Evolutionary conservation across 192 early-diverging fungal species (phyloP).

Genomic region (Paraglomus occultum): DNA sequence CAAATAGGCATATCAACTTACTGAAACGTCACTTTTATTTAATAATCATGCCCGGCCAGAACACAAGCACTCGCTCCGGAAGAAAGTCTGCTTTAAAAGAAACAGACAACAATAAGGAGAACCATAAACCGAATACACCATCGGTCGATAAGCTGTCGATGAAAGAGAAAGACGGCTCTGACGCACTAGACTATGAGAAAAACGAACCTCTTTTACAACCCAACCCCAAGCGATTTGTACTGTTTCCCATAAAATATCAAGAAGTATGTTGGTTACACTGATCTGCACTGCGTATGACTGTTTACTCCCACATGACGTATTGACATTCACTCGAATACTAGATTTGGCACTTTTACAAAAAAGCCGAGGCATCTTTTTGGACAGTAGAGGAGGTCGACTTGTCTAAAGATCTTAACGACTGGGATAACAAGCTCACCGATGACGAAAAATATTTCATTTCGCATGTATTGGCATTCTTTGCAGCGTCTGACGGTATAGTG

Average conservation of each 20-base stretch:
- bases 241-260: conserved; percentile 93
- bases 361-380: conserved; percentile 97
- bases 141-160: too few species aligned
- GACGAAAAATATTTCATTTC: conserved; percentile 92
- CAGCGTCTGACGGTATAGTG: conserved; percentile 93
- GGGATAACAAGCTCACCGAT: conserved; percentile 80
- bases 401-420: conserved; percentile 85
- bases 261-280: conserved; percentile 49
- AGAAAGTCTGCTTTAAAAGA: too few species aligned
- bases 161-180: too few species aligned
- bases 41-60: too few species aligned
- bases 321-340: conserved; percentile 32
- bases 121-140: too few species aligned
- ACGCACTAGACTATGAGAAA: too few species aligned
- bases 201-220: conserved; percentile 47
- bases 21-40: too few species aligned
- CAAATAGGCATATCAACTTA: too few species aligned
- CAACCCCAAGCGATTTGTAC: conserved; percentile 81
- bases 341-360: conserved; percentile 98
- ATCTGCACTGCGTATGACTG: neutral
- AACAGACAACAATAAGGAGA: too few species aligned
- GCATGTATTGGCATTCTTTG: conserved; percentile 93
- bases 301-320: neutral
- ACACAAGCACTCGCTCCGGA: too few species aligned
- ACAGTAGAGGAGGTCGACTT: conserved; percentile 95